A percentile compares a stretch with the other conserved stretches of the same genome.
Evolutionary conservation across 1,139 yeast species (phyloP).

Genomic region (Diutina catenulata): DNA sequence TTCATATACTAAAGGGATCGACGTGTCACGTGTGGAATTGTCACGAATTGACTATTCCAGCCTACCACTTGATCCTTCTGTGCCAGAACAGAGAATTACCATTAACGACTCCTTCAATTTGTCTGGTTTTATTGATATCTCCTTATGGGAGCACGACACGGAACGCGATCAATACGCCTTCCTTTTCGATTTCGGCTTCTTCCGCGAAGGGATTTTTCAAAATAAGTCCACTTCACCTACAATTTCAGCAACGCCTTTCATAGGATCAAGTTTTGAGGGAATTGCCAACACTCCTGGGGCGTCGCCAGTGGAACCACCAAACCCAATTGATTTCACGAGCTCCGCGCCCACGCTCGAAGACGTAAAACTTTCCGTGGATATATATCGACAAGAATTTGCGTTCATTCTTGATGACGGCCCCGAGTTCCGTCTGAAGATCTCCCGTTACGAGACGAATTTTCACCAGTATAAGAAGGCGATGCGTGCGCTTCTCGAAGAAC

Average conservation of each 20-base stretch:
- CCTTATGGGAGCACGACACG: constrained; percentile 20
- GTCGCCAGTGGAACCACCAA: no score
- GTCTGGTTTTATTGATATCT: constrained; percentile 14
- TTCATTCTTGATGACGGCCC: constrained; percentile 61
- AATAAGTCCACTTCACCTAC: constrained; percentile 2
- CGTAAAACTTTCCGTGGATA: background rate
- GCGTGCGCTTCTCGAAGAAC: constrained; percentile 11
- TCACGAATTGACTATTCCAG: constrained; percentile 18
- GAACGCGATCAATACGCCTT: constrained; percentile 11
- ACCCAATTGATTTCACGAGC: no score
- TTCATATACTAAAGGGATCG: constrained; percentile 4
- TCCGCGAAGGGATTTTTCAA: constrained; percentile 6
- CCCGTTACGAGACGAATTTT: constrained; percentile 41
- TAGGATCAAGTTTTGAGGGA: background rate
- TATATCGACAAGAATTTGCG: constrained; percentile 12
- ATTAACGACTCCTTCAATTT: constrained; percentile 21
- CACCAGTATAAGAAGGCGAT: constrained; percentile 35
- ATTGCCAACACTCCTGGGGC: constrained; percentile 11
- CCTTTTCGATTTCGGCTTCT: constrained; percentile 22
- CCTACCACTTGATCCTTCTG: constrained; percentile 17
- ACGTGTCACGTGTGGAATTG: constrained; percentile 12
- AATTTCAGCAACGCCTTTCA: background rate
- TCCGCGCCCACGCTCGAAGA: background rate
- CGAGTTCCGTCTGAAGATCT: constrained; percentile 47
- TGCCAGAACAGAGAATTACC: constrained; percentile 15